Conservation (phyloP, 1,284 basidiomycete genomes). For the Acaromyces ingoldii region DNA sequence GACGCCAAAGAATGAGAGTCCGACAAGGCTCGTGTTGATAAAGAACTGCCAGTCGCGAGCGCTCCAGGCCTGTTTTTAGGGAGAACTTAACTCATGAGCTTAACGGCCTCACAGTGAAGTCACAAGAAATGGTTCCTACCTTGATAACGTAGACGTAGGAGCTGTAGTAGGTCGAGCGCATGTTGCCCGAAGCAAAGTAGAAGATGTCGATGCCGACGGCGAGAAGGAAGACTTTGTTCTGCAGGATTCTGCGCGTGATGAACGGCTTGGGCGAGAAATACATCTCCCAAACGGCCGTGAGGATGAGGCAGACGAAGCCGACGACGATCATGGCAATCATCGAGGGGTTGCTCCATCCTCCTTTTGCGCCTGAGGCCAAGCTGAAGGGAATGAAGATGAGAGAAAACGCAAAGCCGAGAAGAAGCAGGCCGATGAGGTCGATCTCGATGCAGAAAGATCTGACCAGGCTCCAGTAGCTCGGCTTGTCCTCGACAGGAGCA, state of each 20-base stretch:
- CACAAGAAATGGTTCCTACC: too few relatives aligned
- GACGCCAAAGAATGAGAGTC: constrained; percentile 15
- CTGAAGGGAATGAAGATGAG: constrained; percentile 53
- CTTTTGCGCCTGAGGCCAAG: constrained; percentile 41
- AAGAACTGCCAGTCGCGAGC: constrained; percentile 21
- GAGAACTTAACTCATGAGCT: too few relatives aligned
- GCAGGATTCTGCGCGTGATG: constrained; percentile 52
- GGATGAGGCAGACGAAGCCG: constrained; percentile 51
- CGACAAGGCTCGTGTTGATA: constrained; percentile 20
- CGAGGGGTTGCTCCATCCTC: constrained; percentile 50
- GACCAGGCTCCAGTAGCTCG: constrained; percentile 9
- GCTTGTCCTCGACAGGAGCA: too few relatives aligned
- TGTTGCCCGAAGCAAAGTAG: constrained; percentile 50
- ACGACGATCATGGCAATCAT: constrained; percentile 54
- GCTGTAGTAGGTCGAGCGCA: constrained; percentile 51
- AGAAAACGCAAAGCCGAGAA: constrained; percentile 51
- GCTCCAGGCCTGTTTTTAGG: constrained; percentile 35
- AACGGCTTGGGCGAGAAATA: constrained; percentile 51
- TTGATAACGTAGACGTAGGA: constrained; percentile 52
- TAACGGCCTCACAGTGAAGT: too few relatives aligned
- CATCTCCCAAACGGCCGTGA: constrained; percentile 52
- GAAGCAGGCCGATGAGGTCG: constrained; percentile 51
- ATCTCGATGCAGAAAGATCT: constrained; percentile 41
- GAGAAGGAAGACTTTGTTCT: constrained; percentile 47
- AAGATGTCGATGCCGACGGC: constrained; percentile 51